phyloP scores from a whole-genome alignment of 2,329 filamentous ascomycete species.

The Aspergillus persii region DNA sequence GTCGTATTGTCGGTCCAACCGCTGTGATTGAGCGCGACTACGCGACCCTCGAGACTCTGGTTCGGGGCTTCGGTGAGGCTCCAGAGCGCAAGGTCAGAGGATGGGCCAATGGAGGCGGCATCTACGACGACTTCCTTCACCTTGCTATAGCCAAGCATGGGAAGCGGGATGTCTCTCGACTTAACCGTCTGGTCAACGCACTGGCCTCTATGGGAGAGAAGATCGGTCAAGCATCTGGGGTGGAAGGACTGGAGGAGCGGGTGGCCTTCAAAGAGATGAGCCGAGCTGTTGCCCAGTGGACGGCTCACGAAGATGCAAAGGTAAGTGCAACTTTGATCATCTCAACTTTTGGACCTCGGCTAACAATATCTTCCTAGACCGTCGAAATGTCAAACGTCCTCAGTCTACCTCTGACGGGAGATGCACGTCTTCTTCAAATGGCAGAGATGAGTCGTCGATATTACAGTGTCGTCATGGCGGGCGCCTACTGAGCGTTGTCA shows the following conservation, averaged over 20 bases:
- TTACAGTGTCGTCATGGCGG: conserved; percentile 63
- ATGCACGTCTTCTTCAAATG: conserved; percentile 68
- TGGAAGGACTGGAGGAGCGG: conserved; percentile 54
- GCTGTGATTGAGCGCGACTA: conserved; percentile 83
- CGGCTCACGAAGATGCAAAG: conserved; percentile 59
- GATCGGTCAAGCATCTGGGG: conserved; percentile 52
- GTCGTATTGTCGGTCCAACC: conserved; percentile 74
- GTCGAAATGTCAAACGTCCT: conserved; percentile 40
- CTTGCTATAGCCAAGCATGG: conserved; percentile 44
- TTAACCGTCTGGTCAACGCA: conserved; percentile 49
- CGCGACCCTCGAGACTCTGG: conserved; percentile 63
- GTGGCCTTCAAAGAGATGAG: conserved; percentile 83
- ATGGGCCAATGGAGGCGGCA: conserved; percentile 76
- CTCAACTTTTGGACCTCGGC: neutral
- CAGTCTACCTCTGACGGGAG: conserved; percentile 61
- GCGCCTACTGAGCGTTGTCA: conserved; percentile 31
- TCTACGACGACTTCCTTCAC: conserved; percentile 67
- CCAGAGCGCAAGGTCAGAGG: conserved; percentile 62
- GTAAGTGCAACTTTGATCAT: conserved; percentile 42
- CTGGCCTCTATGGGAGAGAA: conserved; percentile 42
- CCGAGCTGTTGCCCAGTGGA: conserved; percentile 65
- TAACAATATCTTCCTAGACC: conserved; percentile 17
- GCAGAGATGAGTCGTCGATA: conserved; percentile 67
- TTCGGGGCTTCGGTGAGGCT: conserved; percentile 66
- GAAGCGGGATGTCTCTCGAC: conserved; percentile 41